A percentile compares a stretch with the other conserved stretches of the same genome.
Conservation (phyloP, 352 stramenopile species). For the Elongisporangium anandrum region DNA sequence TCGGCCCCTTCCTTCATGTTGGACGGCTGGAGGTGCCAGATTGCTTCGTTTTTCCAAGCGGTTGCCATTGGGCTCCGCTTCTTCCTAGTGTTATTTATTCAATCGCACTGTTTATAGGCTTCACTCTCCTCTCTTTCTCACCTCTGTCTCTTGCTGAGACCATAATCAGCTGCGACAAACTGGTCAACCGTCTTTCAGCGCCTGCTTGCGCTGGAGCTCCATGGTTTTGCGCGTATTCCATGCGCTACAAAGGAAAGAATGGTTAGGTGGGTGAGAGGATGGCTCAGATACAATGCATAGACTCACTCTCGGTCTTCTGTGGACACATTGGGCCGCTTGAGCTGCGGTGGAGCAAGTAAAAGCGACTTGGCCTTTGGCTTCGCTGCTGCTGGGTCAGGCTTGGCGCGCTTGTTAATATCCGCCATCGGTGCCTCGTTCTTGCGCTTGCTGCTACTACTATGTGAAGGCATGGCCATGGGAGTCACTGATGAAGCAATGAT, state of each 20-base stretch:
- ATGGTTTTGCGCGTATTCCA: conserved; percentile 75
- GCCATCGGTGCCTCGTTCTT: conserved; percentile 7
- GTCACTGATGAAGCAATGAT: conserved; percentile 7
- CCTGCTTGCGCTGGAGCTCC: conserved; percentile 26
- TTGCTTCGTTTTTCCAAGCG: neutral
- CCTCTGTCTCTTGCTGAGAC: neutral
- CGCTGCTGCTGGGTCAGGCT: neutral
- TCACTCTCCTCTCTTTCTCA: neutral
- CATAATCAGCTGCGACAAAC: neutral
- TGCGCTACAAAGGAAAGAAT: conserved; percentile 21
- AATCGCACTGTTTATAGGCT: conserved; percentile 1
- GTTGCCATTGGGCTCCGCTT: neutral
- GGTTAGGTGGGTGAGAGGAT: neutral
- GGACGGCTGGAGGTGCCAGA: neutral
- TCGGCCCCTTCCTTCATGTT: neutral
- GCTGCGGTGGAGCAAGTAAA: conserved; percentile 52
- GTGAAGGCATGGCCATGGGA: neutral
- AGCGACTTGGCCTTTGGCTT: conserved; percentile 14
- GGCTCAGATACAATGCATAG: neutral
- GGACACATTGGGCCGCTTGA: conserved; percentile 64
- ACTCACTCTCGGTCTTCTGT: conserved; percentile 62
- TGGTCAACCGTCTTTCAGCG: neutral
- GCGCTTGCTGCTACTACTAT: conserved; percentile 2
- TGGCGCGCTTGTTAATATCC: conserved; percentile 13
- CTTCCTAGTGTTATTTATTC: conserved; percentile 1